phyloP scores from a whole-genome alignment of 1,139 yeast genomes.

The Scheffersomyces parashehatae region DNA sequence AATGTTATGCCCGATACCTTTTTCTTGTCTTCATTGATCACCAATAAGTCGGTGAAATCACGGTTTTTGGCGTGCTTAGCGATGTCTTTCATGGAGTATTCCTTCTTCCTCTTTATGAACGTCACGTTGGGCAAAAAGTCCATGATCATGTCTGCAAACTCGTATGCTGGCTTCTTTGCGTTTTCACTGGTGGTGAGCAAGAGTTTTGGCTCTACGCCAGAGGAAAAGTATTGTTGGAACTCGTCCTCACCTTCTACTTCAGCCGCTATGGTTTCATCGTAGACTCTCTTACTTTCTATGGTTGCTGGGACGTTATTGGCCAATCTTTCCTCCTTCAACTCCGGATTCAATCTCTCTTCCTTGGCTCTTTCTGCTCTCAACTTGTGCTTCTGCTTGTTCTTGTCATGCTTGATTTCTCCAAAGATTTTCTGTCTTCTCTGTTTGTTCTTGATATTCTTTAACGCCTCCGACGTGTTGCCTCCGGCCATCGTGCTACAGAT shows the following conservation, averaged over 20 bases:
- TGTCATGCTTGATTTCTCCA: constrained; percentile 71
- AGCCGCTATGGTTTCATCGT: constrained; percentile 78
- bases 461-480: constrained; percentile 29
- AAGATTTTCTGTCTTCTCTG: constrained; percentile 77
- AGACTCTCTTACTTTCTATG: constrained; percentile 83
- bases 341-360: constrained; percentile 82
- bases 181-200: constrained; percentile 83
- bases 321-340: constrained; percentile 74
- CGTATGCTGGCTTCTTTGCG: constrained; percentile 86
- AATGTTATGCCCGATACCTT: constrained; percentile 88
- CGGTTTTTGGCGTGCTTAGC: constrained; percentile 78
- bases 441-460: constrained; percentile 65
- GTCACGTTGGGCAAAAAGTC: constrained; percentile 85
- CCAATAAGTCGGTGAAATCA: constrained; percentile 82
- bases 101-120: constrained; percentile 83
- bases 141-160: constrained; percentile 82
- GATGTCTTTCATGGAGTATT: constrained; percentile 82
- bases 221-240: constrained; percentile 64
- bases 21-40: constrained; percentile 92
- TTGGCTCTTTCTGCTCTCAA: constrained; percentile 75
- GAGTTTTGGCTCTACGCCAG: constrained; percentile 69
- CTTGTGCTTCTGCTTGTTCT: constrained; percentile 75
- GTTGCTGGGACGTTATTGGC: constrained; percentile 83
- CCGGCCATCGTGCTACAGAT: constrained; percentile 9
- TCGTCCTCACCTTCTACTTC: constrained; percentile 86